Base-by-base conservation (phyloP, 2,329 filamentous ascomycete species). In the Diaporthe nobilis region DNA sequence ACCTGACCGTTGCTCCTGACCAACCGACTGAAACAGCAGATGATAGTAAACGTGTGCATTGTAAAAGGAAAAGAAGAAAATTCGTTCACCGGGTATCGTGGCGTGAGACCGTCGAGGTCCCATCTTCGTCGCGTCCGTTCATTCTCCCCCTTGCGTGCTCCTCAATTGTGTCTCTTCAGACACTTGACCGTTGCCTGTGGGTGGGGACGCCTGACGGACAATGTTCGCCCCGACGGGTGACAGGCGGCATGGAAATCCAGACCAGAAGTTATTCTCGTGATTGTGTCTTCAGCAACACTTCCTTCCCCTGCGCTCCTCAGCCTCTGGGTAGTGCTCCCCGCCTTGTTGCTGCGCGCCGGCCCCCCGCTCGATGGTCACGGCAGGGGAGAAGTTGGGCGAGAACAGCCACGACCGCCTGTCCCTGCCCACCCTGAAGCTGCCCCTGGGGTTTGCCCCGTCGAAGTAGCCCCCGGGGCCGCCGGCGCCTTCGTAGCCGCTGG, bases 401-500 rank as follows among this genome's bases (percentile, higher is more conserved):
- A 92, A 91, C 90, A 92, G 91, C 90, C 90, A 92, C 81, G 90
- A 91, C 58, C 90, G 83, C 53, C 90, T 82, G 79, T 92, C 90
- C 71, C 89, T 85, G 10, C 90, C 90, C 22, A 92, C 86, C 65
- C 90, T 86, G 79, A 92, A 91, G 79, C 89, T 91, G 13, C 85
- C 86, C 28, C 88, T 81, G 3, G 85, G 80, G 75, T 88, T 87
- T 34, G 81, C 82, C 60, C 84, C 86, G 63, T 91, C 89, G 78
- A 90, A 91, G 79, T 91, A 91, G 7, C 77, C 78, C 4, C 77
- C 76, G 0, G 75, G 70, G 31, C 76, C 76, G 60, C 72, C 75
- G 25, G 31, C 68, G 57, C 77, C 77, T 51, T 78, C 78, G 55
- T 73, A 57, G 34, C 77, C 58, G 72, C 22, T 61, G 75, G n/a